These are phyloP conservation scores for Choiromyces venosus DNA, from an alignment of 495 filamentous ascomycete species.

Conservation along the genomic window DNA sequence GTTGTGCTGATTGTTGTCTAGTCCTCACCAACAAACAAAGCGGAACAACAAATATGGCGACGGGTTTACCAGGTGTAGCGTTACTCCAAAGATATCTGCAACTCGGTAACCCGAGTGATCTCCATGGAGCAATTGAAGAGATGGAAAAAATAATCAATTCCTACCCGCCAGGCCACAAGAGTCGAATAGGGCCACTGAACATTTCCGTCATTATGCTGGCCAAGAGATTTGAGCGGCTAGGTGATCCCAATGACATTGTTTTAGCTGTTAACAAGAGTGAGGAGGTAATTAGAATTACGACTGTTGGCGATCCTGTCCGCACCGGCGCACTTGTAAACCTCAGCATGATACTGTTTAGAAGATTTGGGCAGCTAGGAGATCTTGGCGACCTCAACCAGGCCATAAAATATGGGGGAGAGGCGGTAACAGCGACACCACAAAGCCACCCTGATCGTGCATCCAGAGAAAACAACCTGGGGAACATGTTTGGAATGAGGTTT, in stretches of 20 bases:
- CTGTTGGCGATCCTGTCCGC: background rate
- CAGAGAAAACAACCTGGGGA: background rate
- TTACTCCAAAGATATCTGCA: constrained; percentile 1
- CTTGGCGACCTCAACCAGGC: constrained; percentile 9
- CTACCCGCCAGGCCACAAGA: too few relatives aligned
- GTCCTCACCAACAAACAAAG: too few relatives aligned
- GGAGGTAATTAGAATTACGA: background rate
- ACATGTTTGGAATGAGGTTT: background rate
- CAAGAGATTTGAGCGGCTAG: background rate
- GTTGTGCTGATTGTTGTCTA: too few relatives aligned
- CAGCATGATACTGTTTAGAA: constrained; percentile 2
- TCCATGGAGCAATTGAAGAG: background rate
- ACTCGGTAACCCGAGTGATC: background rate
- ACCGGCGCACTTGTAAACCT: constrained; percentile 4
- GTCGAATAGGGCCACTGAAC: too few relatives aligned
- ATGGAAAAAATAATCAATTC: too few relatives aligned
- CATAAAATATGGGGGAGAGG: constrained; percentile 5
- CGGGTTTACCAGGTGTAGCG: too few relatives aligned
- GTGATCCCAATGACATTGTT: background rate
- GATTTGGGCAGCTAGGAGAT: background rate
- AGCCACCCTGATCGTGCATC: background rate
- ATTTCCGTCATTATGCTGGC: too few relatives aligned
- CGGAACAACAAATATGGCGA: too few relatives aligned
- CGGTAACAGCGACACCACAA: background rate
- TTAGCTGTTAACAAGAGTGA: background rate